A percentile compares a stretch with the other conserved stretches of the same genome.
Conservation (phyloP, 148 eudicot genomes). For the Chenopodium berlandieri region DNA sequence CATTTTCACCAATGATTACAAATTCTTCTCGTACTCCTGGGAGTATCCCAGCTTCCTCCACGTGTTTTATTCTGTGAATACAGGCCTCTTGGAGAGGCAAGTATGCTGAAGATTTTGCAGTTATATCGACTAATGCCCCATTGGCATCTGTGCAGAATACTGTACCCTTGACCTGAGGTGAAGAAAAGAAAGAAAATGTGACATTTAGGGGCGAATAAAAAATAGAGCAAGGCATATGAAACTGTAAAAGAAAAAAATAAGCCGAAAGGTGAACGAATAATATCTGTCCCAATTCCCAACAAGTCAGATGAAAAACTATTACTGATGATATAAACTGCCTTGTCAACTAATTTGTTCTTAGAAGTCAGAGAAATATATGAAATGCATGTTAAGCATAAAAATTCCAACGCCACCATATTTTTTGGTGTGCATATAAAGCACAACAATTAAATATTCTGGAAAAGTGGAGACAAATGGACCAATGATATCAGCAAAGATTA, state of each 20-base stretch:
- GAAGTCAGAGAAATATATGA: background rate
- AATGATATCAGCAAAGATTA: background rate
- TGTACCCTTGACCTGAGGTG: conserved; percentile 72
- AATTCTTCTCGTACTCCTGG: conserved; percentile 79
- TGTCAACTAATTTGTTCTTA: background rate
- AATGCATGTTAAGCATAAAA: background rate
- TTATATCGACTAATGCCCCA: conserved; percentile 84
- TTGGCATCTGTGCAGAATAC: conserved; percentile 61
- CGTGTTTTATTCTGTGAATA: conserved; percentile 64
- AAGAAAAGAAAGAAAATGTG: conserved; percentile 16
- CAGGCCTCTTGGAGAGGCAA: conserved; percentile 81
- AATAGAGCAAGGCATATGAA: background rate
- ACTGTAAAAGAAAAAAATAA: background rate
- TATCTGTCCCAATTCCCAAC: background rate
- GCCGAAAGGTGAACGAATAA: background rate
- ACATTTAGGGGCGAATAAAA: background rate
- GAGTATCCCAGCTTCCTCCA: conserved; percentile 75
- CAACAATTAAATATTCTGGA: background rate
- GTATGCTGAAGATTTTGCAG: conserved; percentile 88
- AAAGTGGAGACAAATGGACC: background rate
- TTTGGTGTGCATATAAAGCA: background rate
- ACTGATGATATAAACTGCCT: background rate
- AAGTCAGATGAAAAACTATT: background rate
- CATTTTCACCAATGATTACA: conserved; percentile 72
- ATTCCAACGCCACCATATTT: background rate